Base-by-base conservation (phyloP, 2,329 filamentous ascomycete genomes). In the Colletotrichum camelliae region DNA sequence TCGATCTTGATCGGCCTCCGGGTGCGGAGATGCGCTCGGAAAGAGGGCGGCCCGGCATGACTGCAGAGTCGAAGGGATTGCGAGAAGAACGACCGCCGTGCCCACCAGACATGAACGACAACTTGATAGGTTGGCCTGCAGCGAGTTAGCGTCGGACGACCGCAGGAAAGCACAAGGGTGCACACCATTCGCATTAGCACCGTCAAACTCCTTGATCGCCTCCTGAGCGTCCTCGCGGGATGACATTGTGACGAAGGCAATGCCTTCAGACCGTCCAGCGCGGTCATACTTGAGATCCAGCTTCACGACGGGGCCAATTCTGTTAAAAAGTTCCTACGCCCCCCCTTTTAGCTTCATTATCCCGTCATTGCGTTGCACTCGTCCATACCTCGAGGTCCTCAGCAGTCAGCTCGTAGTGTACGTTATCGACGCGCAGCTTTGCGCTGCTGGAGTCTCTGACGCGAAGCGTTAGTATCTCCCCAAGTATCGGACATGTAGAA, bases 391-490 rank as follows among this genome's bases (percentile, higher is more conserved):
- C 91, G 70, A 98, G 89, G 82, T 98, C 96, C 48, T 93, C 93
- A 84, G 96, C 92, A 15, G 94, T 96, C 77, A 98, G 89, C 76
- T 98, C 96, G 84, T 98, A 98, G 84, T 98, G 96, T 74, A 98
- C 87, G 83, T 98, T 98, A 77, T 97, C 95, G 77, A 98, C 93
- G 78, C 93, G 93, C 79, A 98, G 85, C 85, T 95, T 96, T 61
- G 93, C 89, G 79, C 93, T 92, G 72, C 86, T 86, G 35, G 86
- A 82, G 43, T 90, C 88, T 81, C 91, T 91, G 78, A 39, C 13
- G 61, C 31, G 18, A 27, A 15, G 70, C 43, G 78, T 80, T 68
- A 78, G 73, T 33, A 77, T 74, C 57, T 7, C n/a, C 33, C 27
- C 78, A 75, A 75, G 74, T 71, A 79, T 79, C 77, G 27, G 65